Conservation (phyloP, 2,329 filamentous ascomycete genomes). For the Colletotrichum orchidophilum region DNA sequence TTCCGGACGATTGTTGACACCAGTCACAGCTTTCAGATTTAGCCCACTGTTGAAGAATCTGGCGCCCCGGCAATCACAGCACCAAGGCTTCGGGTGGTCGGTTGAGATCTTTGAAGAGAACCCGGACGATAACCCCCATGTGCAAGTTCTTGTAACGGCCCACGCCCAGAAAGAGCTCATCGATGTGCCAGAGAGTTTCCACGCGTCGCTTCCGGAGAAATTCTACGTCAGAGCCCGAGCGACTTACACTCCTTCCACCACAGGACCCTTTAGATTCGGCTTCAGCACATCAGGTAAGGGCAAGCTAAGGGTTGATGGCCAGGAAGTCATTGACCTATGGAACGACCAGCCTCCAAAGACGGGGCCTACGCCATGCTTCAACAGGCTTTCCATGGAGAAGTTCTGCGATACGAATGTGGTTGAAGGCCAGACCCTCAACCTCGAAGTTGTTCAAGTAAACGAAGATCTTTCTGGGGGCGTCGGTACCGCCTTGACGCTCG, state of each 20-base stretch:
- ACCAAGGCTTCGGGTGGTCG: conserved; percentile 27
- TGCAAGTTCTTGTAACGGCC: conserved; percentile 11
- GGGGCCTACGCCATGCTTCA: conserved; percentile 32
- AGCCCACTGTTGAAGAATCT: conserved; percentile 27
- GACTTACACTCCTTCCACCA: conserved; percentile 10
- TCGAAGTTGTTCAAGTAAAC: conserved; percentile 32
- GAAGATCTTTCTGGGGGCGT: conserved; percentile 37
- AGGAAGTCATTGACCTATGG: conserved; percentile 39
- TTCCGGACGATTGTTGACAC: not conserved
- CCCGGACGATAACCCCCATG: conserved; percentile 11
- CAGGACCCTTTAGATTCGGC: conserved; percentile 23
- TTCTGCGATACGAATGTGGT: conserved; percentile 13
- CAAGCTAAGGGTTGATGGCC: conserved; percentile 38
- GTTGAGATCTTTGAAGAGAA: conserved; percentile 30
- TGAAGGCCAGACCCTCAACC: not conserved
- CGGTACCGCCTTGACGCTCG: conserved; percentile 36
- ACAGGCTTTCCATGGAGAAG: conserved; percentile 33
- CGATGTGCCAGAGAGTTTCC: conserved; percentile 31
- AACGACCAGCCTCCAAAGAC: conserved; percentile 29
- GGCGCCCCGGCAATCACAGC: not conserved
- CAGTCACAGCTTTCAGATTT: conserved; percentile 28
- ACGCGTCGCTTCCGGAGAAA: conserved; percentile 24
- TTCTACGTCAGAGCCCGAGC: conserved; percentile 31
- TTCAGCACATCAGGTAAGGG: conserved; percentile 38
- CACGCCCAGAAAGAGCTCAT: conserved; percentile 31